Evolutionary conservation across 2,329 filamentous ascomycete species (phyloP).

Genomic region (Simplicillium aogashimaense): DNA sequence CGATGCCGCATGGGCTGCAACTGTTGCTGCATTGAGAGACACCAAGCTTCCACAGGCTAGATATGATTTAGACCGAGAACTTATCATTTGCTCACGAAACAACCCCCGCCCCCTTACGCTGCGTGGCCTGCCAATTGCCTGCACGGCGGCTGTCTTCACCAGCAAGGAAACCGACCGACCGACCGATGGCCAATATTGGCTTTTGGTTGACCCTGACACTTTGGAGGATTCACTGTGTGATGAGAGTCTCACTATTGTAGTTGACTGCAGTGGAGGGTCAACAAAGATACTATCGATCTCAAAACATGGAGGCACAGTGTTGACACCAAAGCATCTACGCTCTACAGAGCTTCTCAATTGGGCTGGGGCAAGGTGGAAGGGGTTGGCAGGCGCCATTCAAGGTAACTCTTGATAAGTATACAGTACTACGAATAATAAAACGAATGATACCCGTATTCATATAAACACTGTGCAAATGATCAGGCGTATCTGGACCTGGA

Average conservation of each 20-base stretch:
- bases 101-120: slow-evolving; percentile 49
- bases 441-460: slow-evolving; percentile 16
- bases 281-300: slow-evolving; percentile 61
- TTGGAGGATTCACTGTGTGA: slow-evolving; percentile 80
- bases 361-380: slow-evolving; percentile 24
- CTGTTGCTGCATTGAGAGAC: slow-evolving; percentile 70
- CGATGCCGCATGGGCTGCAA: slow-evolving; percentile 79
- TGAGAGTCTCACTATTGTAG: slow-evolving; percentile 73
- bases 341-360: slow-evolving; percentile 47
- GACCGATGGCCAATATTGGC: slow-evolving; percentile 50
- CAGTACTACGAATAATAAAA: slow-evolving; percentile 15
- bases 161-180: slow-evolving; percentile 43
- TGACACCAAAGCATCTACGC: slow-evolving; percentile 54
- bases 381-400: slow-evolving; percentile 20
- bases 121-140: slow-evolving; percentile 60
- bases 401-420: slow-evolving; percentile 8
- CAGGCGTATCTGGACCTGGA: neutral
- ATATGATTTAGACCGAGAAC: slow-evolving; percentile 77
- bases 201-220: slow-evolving; percentile 79
- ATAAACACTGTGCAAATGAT: neutral
- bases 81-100: slow-evolving; percentile 61
- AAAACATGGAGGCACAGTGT: slow-evolving; percentile 68
- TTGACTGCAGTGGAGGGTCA: slow-evolving; percentile 50
- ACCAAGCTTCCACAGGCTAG: slow-evolving; percentile 68
- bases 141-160: slow-evolving; percentile 70